Evolutionary conservation across 2,329 filamentous ascomycete species (phyloP), one percentile per base, ranked within the genome.

Genomic region (Epichloe sp.): DNA sequence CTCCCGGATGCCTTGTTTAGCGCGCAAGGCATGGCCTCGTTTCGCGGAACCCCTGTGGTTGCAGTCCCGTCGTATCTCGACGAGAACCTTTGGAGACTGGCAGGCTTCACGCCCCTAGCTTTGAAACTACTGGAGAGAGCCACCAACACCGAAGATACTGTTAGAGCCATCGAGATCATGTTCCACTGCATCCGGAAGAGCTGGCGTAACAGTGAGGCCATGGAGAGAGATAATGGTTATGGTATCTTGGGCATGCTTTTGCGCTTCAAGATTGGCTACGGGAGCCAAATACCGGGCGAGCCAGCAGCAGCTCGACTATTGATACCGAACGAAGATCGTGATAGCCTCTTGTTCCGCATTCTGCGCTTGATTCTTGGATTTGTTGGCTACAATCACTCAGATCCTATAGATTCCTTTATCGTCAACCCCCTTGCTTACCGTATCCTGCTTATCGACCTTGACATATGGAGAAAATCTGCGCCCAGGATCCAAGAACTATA

Each of bases 341-440:
- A 82, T 52, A 71, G 68, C 56, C 61, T 82, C 54, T 71, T 74
- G 53, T 72, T 83, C 61, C 70, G 85, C 56, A 72, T 96, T 8
- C 74, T 98, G 5, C 82, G 81, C 52, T 71, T 91, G 23, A 80
- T 95, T 4, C 76, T 98, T 17, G 77, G 79, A 7, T 98, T 97
- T 64, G 83, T 96, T 53, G 93, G 93, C 3, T 97, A 95, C 65
- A 83, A 90, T 54, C 82, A 85, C 56, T 71, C 78, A n/a, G 76
- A 82, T 36, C 87, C 89, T 0, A 80, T 88, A 52, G 84, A 91
- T 52, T 96, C 91, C 1, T 87, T 96, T 59, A 94, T 98, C 63
- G 86, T 95, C 58, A 98, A 98, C 60, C 91, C 93, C 93, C 76
- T 98, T 55, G 93, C 91, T 4, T 98, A 97, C 67, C 83, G 93